A percentile compares a stretch with the other conserved stretches of the same genome.
Evolutionary conservation across 2,329 filamentous ascomycete species (phyloP).

Genomic region (Stylonectria norvegica): DNA sequence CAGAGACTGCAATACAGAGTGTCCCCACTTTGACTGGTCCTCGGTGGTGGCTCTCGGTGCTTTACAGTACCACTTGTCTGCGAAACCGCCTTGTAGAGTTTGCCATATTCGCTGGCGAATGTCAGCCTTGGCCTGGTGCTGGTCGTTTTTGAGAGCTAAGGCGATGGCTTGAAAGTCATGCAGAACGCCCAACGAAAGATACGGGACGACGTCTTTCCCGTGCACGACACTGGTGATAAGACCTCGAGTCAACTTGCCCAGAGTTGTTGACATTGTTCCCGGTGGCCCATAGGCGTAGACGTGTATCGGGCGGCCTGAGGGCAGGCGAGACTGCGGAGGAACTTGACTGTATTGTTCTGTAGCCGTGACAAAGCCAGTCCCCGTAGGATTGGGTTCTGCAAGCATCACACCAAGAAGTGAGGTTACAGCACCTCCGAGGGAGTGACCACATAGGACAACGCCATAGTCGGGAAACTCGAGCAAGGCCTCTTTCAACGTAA

Average conservation of each 20-base stretch:
- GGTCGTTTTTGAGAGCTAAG: slow-evolving; percentile 69
- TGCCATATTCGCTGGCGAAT: slow-evolving; percentile 65
- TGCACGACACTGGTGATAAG: slow-evolving; percentile 74
- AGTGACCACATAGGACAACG: slow-evolving; percentile 66
- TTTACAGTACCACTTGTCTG: slow-evolving; percentile 57
- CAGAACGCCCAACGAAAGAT: slow-evolving; percentile 67
- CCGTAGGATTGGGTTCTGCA: slow-evolving; percentile 55
- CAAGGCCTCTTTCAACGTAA: slow-evolving; percentile 62
- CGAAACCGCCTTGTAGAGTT: slow-evolving; percentile 58
- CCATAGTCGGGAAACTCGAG: slow-evolving; percentile 67
- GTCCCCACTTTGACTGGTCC: slow-evolving; percentile 67
- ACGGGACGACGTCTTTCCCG: slow-evolving; percentile 70
- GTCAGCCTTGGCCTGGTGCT: slow-evolving; percentile 63
- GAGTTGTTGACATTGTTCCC: slow-evolving; percentile 65
- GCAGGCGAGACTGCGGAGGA: slow-evolving; percentile 49
- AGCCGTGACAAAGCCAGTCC: slow-evolving; percentile 56
- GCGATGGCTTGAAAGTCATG: slow-evolving; percentile 73
- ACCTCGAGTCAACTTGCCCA: slow-evolving; percentile 67
- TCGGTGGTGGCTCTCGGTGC: slow-evolving; percentile 36
- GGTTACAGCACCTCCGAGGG: slow-evolving; percentile 66
- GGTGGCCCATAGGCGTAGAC: slow-evolving; percentile 78
- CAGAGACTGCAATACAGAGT: slow-evolving; percentile 62
- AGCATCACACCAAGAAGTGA: slow-evolving; percentile 69
- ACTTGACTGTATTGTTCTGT: slow-evolving; percentile 35
- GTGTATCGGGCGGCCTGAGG: slow-evolving; percentile 67